phyloP scores from a whole-genome alignment of 2,329 filamentous ascomycete species.

The Immersiporthe knoxdaviesiana region DNA sequence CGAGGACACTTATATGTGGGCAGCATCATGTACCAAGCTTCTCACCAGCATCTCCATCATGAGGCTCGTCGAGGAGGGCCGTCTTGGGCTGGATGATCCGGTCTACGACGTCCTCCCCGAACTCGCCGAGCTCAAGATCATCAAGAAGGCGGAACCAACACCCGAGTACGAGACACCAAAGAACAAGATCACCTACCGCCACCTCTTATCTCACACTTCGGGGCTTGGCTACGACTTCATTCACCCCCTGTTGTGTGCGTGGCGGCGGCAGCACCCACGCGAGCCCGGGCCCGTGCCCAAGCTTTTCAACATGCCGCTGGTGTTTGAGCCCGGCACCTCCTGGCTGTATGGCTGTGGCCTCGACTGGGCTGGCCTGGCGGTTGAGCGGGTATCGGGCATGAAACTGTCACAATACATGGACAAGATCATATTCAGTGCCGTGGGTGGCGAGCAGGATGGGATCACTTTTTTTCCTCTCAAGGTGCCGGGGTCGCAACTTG shows the following conservation, averaged over 20 bases:
- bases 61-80: conserved; percentile 58
- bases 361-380: conserved; percentile 44
- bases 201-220: conserved; percentile 13
- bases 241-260: conserved; percentile 10
- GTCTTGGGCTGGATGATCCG: conserved; percentile 51
- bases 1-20: conserved; percentile 42
- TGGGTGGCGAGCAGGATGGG: conserved; percentile 45
- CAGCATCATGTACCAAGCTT: conserved; percentile 48
- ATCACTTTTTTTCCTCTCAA: conserved; percentile 45
- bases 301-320: conserved; percentile 42
- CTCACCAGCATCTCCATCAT: conserved; percentile 55
- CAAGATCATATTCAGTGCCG: conserved; percentile 45
- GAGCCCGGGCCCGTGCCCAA: conserved; percentile 25
- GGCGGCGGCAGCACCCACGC: conserved; percentile 4
- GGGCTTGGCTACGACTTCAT: conserved; percentile 14
- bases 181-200: conserved; percentile 26
- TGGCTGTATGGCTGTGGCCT: conserved; percentile 48
- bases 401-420: conserved; percentile 49
- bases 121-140: conserved; percentile 49
- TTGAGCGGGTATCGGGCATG: conserved; percentile 47
- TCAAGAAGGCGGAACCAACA: conserved; percentile 46
- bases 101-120: conserved; percentile 51
- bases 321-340: conserved; percentile 48
- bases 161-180: conserved; percentile 21
- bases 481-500: conserved; percentile 41